Conservation (phyloP, 768 basidiomycete species). For the Chalciporus sphaerocephalus region DNA sequence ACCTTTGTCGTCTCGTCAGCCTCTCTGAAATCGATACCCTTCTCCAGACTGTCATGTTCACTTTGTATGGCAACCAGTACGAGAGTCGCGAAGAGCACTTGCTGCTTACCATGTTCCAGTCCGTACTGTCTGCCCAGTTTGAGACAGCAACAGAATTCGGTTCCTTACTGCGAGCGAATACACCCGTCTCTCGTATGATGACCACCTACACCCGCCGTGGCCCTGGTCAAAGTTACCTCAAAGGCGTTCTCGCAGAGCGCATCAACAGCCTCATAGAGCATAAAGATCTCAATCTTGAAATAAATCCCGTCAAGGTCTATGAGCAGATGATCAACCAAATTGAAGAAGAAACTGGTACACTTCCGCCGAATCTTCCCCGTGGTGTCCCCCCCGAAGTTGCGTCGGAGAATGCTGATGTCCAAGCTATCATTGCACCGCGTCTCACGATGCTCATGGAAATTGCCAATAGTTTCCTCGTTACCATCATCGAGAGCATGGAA, state of each 20-base stretch:
- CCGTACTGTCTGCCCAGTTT: conserved; percentile 96
- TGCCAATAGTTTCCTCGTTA: conserved; percentile 93
- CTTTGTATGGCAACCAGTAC: conserved; percentile 98
- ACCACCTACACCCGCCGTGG: conserved; percentile 99
- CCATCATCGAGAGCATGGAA: conserved; percentile 98
- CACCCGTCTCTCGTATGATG: conserved; percentile 99
- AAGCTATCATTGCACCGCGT: conserved; percentile 95
- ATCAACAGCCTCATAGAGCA: conserved; percentile 99
- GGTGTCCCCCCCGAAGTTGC: conserved; percentile 95
- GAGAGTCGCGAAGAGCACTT: conserved; percentile 97
- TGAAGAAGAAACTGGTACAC: conserved; percentile 90
- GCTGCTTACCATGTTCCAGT: conserved; percentile 98
- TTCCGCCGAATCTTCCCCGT: conserved; percentile 87
- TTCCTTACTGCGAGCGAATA: conserved; percentile 97
- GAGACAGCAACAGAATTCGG: conserved; percentile 99
- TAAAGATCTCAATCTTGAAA: conserved; percentile 98
- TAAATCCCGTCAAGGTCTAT: conserved; percentile 99
- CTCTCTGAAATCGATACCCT: conserved; percentile 97
- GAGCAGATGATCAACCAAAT: conserved; percentile 99
- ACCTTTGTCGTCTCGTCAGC: conserved; percentile 93
- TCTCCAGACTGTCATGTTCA: conserved; percentile 99
- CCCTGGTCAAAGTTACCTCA: conserved; percentile 97
- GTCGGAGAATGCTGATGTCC: conserved; percentile 89
- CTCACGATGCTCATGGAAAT: conserved; percentile 99
- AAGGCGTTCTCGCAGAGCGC: conserved; percentile 93